Base-by-base conservation (phyloP, 495 filamentous ascomycete species). In the Penicillium flavigenum region DNA sequence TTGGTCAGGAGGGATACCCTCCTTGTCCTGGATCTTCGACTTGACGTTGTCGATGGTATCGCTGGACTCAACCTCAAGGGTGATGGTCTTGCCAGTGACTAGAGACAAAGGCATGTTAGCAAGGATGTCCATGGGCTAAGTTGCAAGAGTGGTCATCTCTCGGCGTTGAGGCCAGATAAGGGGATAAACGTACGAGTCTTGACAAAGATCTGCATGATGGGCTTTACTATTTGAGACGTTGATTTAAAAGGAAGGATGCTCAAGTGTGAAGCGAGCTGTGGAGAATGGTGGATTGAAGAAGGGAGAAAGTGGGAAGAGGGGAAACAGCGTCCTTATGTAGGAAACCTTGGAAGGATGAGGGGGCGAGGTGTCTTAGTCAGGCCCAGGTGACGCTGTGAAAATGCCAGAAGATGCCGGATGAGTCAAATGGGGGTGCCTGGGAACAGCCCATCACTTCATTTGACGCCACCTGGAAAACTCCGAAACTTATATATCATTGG, bases 41-140 rank as follows among this genome's bases (percentile, higher is more conserved):
- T 98, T 98, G 64, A 98, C 93, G 67, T 97, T 98, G 81, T 98
- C 94, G 81, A 98, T 97, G 59, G 93, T 97, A 68, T 98, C 93
- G 57, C 87, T 91, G 57, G 91, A 96, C 83, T 98, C 93, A 19
- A 98, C 94, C 90, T 98, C 93, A 68, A 98, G 86, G 66, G 93
- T 98, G 83, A 98, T 98, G 81, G 93, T 98, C 89, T 98, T 98
- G 74, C 93, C 93, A 53, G 93, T 98, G 63, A 96, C 74, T 76
- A 54, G 12, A 57, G 39, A 41, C 39, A 5, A 31, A 44, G 41
- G 17, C 27, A 24, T 47, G 66, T 66, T 48, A 72, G 64, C 45
- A 46, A 27, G 34, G 32, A 27, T 26, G 43, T 42, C 16, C 14
- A 51, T 57, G 53, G 54, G 56, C 56, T 50, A 47, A 38, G 54